Percentiles rank a stretch among this genome's conserved stretches.
phyloP scores from a whole-genome alignment of 2,329 filamentous ascomycete species.

The Paraphaeosphaeria sporulosa region DNA sequence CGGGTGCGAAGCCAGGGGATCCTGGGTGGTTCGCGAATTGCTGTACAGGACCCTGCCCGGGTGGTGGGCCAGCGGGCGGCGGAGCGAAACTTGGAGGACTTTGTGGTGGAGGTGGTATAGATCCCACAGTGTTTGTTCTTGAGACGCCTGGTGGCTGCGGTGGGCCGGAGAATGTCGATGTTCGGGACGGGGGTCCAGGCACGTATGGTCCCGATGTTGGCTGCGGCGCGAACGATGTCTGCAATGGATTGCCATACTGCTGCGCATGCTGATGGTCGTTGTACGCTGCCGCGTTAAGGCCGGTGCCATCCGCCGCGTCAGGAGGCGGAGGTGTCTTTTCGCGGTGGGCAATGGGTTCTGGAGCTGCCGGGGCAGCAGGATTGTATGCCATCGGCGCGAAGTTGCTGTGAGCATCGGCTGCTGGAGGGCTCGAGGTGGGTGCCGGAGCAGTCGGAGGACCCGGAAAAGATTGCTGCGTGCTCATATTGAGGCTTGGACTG shows the following conservation, averaged over 20 bases:
- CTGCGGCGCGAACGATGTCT: conserved; percentile 44
- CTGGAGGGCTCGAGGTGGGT: conserved; percentile 39
- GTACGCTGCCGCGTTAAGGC: conserved; percentile 48
- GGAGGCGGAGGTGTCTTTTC: conserved; percentile 82
- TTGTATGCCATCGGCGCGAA: conserved; percentile 78
- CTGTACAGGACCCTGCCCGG: conserved; percentile 36
- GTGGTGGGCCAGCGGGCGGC: conserved; percentile 42
- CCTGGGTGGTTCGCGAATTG: conserved; percentile 51
- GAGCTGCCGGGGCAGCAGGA: conserved; percentile 77
- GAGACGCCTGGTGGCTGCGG: conserved; percentile 38
- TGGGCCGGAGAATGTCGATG: conserved; percentile 43
- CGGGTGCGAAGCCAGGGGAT: conserved; percentile 39
- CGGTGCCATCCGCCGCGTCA: conserved; percentile 64
- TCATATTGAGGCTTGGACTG: conserved; percentile 44
- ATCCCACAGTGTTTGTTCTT: conserved; percentile 43
- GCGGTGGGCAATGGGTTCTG: conserved; percentile 73
- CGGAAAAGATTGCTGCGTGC: conserved; percentile 46
- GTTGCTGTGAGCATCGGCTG: conserved; percentile 46
- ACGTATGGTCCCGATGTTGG: conserved; percentile 49
- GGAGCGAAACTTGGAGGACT: conserved; percentile 50
- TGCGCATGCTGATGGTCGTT: conserved; percentile 47
- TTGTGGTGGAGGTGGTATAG: conserved; percentile 46
- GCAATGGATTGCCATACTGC: conserved; percentile 42
- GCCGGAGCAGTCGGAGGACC: conserved; percentile 43
- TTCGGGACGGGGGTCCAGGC: conserved; percentile 50